Evolutionary conservation across 148 eudicot species (phyloP).

Genomic region (Vaccinium corymbosum): DNA sequence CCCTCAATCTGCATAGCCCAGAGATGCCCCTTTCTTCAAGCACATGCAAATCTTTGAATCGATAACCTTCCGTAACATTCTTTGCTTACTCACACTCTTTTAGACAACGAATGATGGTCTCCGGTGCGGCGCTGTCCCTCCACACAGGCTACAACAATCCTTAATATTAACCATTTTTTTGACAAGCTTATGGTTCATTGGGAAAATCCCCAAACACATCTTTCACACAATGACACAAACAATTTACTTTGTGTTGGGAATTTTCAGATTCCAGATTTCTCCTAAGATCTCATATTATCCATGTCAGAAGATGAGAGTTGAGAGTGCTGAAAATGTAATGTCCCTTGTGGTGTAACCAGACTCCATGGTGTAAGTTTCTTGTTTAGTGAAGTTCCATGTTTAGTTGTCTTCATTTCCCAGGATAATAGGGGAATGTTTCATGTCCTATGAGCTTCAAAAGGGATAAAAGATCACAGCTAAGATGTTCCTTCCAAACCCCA

Average conservation of each 20-base stretch:
- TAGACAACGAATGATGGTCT: neutral
- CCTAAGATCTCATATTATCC: neutral
- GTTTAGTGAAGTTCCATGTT: neutral
- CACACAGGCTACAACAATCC: neutral
- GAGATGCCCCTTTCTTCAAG: neutral
- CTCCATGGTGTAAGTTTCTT: neutral
- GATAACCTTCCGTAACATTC: neutral
- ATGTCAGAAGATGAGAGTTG: neutral
- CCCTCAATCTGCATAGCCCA: neutral
- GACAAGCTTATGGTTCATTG: neutral
- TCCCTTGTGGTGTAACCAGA: neutral
- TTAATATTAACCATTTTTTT: neutral
- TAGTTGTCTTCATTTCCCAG: neutral
- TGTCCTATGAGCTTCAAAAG: neutral
- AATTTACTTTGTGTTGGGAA: neutral
- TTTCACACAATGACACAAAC: neutral
- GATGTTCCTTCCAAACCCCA: neutral
- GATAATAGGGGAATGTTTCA: neutral
- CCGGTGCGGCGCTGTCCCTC: neutral
- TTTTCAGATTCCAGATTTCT: neutral
- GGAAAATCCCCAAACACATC: neutral
- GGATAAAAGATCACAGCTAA: neutral
- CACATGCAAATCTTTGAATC: neutral
- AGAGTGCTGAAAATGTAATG: neutral
- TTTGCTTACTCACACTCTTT: neutral